Conservation (phyloP, 225 moss, liverwort and hornwort genomes). For the Bryum argenteum region DNA sequence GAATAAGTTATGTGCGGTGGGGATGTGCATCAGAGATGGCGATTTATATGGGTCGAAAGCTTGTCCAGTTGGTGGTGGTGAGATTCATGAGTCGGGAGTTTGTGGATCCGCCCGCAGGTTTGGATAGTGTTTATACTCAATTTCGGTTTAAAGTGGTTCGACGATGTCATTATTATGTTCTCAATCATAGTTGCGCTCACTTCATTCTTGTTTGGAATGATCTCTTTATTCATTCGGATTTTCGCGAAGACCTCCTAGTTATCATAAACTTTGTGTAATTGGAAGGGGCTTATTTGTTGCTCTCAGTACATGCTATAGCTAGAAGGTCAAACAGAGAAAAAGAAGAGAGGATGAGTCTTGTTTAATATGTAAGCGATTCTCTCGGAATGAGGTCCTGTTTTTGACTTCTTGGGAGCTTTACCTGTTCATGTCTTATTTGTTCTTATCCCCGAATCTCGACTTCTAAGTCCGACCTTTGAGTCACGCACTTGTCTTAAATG, state of each 20-base stretch:
- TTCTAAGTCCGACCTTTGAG: not conserved
- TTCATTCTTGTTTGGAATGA: not conserved
- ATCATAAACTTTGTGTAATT: not conserved
- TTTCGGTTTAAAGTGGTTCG: constrained; percentile 1
- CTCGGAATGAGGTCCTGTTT: not conserved
- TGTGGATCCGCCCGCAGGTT: constrained; percentile 99
- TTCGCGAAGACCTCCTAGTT: constrained; percentile 12
- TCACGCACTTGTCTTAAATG: not conserved
- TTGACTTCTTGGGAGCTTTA: not conserved
- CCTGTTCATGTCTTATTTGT: not conserved
- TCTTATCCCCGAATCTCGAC: not conserved
- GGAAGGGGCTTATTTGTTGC: constrained; percentile 3
- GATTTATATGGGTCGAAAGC: constrained; percentile 91
- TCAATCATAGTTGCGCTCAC: constrained; percentile 19
- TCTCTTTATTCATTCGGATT: not conserved
- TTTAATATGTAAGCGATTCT: constrained; percentile 10
- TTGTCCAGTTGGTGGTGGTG: constrained; percentile 93
- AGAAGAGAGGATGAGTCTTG: constrained; percentile 9
- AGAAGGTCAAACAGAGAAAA: constrained; percentile 17
- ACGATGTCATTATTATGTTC: not conserved
- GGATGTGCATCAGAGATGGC: constrained; percentile 69
- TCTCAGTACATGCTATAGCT: not conserved
- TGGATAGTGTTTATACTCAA: constrained; percentile 31
- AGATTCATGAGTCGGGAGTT: constrained; percentile 87
- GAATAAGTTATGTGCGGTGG: not conserved